Conservation (phyloP, 495 filamentous ascomycete species). For the Neurospora tetrasperma region DNA sequence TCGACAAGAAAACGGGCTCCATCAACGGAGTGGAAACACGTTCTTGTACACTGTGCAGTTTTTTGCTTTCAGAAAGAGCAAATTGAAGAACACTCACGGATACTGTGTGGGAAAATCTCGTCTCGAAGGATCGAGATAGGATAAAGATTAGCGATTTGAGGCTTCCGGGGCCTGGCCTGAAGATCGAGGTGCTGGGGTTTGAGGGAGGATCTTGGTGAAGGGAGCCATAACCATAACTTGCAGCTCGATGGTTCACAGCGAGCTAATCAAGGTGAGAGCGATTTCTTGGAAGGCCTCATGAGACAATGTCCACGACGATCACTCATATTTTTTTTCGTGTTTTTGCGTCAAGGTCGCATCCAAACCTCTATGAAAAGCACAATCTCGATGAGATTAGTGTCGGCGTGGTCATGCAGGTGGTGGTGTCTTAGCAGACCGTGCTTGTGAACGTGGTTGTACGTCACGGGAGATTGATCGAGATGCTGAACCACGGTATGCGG, state of each 20-base stretch:
- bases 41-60: not conserved
- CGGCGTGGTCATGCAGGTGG: not conserved
- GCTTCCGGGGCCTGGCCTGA: not conserved
- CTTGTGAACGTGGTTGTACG: not conserved
- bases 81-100: not conserved
- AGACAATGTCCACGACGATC: not conserved
- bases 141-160: not conserved
- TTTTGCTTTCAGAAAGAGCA: not conserved
- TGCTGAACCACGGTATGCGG: not conserved
- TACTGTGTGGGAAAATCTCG: not conserved
- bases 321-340: not conserved
- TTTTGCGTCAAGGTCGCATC: not conserved
- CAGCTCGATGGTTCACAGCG: not conserved
- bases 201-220: not conserved
- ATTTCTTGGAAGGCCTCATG: not conserved
- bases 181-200: not conserved
- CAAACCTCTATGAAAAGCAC: not conserved
- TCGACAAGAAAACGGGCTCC: not conserved
- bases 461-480: not conserved
- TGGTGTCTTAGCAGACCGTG: not conserved
- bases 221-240: not conserved
- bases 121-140: not conserved
- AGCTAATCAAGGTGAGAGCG: not conserved
- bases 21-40: not conserved
- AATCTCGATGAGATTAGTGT: not conserved